phyloP scores from a whole-genome alignment of 768 basidiomycete species.

The Auricularia sp. region DNA sequence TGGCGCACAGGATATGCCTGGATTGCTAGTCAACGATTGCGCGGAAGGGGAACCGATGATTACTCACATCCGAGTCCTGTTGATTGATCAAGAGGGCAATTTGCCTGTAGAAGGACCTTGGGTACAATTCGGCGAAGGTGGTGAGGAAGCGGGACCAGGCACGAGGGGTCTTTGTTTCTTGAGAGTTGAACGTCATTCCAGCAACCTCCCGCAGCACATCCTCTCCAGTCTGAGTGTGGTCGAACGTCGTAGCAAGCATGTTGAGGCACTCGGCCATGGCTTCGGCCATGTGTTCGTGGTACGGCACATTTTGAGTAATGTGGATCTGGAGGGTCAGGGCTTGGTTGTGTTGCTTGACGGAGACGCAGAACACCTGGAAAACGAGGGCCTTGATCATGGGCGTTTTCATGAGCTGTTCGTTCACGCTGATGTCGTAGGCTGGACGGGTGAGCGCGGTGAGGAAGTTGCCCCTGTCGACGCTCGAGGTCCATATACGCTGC shows the following conservation, averaged over 20 bases:
- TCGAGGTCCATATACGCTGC: no score
- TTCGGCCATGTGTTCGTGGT: slow-evolving; percentile 89
- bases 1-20: slow-evolving; percentile 96
- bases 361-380: slow-evolving; percentile 80
- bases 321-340: slow-evolving; percentile 49
- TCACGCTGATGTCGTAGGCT: no score
- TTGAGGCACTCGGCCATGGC: slow-evolving; percentile 86
- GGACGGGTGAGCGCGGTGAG: no score
- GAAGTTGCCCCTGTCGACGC: no score
- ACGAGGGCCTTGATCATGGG: no score
- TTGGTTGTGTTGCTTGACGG: slow-evolving; percentile 90
- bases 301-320: slow-evolving; percentile 86
- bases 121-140: slow-evolving; percentile 66
- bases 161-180: slow-evolving; percentile 81
- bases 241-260: slow-evolving; percentile 72
- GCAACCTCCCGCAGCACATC: slow-evolving; percentile 64
- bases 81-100: slow-evolving; percentile 72
- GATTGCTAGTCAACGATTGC: no score
- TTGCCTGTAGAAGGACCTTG: slow-evolving; percentile 91
- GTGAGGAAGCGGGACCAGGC: slow-evolving; percentile 85
- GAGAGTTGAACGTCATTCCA: slow-evolving; percentile 59
- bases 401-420: no score
- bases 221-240: slow-evolving; percentile 80
- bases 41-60: no score
- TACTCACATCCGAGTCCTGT: slow-evolving; percentile 77